Base-by-base conservation (phyloP, 108 stramenopile genomes). In the Mayamaea pseudoterrestris region DNA sequence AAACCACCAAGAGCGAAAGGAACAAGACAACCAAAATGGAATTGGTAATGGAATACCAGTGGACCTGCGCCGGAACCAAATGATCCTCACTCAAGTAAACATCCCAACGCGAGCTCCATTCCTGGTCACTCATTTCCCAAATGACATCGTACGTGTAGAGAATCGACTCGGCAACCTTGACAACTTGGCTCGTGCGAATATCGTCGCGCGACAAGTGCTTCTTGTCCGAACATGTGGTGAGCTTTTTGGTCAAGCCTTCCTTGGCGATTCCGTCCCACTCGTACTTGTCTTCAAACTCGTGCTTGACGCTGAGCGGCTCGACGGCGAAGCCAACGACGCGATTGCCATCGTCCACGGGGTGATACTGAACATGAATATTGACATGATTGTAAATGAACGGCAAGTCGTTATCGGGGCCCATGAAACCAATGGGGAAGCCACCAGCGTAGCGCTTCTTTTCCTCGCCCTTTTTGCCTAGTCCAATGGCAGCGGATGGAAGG, bases 81-180 rank as follows among this genome's bases (percentile, higher is more conserved):
- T 86, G 73, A 59, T 90, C 92, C 66, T 78, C 90, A 44, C 47
- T 74, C 53, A 99, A 69, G 58, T 99, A 99, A 16, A 95, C 83
- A 71, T 98, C 98, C 97, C 97, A 99, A 21, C 98, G 75, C 0
- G 84, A 80, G 4, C 96, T 75, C 98, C 98, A 99, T 42, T 76
- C 76, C n/a, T 89, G 68, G 22, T 90, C 69, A 24, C 78, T 83
- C 63, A 76, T 52, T 41, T 60, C 61, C 96, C 96, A 99, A 25
- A 80, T 52, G 9, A 98, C 97, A 66, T 97, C 95, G 69, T 99
- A 98, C 16, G 97, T 98, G 72, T 82, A 99, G 41, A 98, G 53
- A n/a, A 99, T 74, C 52, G 58, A 62, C 39, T 76, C 80, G 23
- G 43, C 51, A 12, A 63, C 53, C 23, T 53, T 42, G 18, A 89